phyloP scores from a whole-genome alignment of 164 flowering plant species.

The Vitis rupestris region DNA sequence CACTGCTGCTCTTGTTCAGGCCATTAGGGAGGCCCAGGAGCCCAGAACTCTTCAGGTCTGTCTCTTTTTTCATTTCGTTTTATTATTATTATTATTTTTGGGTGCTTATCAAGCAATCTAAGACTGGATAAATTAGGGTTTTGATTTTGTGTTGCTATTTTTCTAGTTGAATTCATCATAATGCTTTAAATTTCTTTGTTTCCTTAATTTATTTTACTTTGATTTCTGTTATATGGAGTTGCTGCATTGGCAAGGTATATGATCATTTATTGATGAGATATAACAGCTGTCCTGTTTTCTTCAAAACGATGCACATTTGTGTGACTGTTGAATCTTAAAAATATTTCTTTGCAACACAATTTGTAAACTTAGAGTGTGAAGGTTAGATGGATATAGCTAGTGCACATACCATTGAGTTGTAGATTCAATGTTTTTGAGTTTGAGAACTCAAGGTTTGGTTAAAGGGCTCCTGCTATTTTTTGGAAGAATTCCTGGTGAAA shows the following conservation, averaged over 20 bases:
- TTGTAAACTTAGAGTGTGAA: neutral
- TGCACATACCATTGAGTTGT: neutral
- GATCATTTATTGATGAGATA: no score
- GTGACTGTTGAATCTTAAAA: neutral
- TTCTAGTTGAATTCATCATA: no score
- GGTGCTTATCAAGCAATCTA: no score
- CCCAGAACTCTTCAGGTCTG: conserved; percentile 96
- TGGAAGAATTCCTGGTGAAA: neutral
- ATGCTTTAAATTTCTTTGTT: no score
- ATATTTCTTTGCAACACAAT: neutral
- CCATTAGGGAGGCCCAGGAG: conserved; percentile 94
- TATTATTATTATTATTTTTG: no score
- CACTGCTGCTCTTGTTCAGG: conserved; percentile 95
- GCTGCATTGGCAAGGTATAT: no score
- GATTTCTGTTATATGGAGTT: no score
- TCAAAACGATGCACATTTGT: neutral
- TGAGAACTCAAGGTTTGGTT: neutral
- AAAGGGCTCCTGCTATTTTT: neutral
- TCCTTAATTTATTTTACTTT: no score
- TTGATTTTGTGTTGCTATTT: neutral
- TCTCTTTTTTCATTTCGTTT: neutral
- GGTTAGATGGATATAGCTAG: neutral
- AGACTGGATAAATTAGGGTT: neutral
- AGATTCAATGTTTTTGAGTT: neutral
- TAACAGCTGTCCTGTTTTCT: neutral